Percentiles rank a stretch among this genome's conserved stretches.
Evolutionary conservation across 1,139 yeast genomes (phyloP).

Genomic region (Suhomyces chickasaworum): DNA sequence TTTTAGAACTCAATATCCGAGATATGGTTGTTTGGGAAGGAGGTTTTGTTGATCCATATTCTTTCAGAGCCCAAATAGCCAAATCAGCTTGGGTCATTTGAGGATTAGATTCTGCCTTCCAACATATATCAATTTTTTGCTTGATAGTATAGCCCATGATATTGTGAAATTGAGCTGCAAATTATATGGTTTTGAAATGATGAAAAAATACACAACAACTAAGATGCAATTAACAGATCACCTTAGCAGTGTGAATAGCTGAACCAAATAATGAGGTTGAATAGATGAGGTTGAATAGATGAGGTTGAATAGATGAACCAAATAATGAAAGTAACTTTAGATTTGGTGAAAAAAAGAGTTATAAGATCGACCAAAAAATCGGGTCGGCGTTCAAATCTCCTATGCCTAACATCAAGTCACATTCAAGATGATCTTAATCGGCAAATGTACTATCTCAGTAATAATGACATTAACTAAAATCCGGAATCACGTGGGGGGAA

Average conservation of each 20-base stretch:
- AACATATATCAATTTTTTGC: constrained; percentile 67
- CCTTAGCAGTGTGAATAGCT: no score
- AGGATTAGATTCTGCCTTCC: constrained; percentile 66
- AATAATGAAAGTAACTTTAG: background rate
- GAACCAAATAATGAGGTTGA: no score
- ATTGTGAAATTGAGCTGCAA: background rate
- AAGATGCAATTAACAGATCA: background rate
- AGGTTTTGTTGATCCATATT: constrained; percentile 52
- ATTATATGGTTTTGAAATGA: background rate
- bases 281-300: no score
- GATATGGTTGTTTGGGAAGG: constrained; percentile 73
- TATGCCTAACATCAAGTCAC: background rate
- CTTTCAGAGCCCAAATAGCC: constrained; percentile 63
- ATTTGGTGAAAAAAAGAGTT: background rate
- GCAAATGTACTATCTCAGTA: background rate
- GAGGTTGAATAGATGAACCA: no score
- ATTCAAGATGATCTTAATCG: background rate
- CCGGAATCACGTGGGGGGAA: background rate
- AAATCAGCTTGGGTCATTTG: constrained; percentile 69
- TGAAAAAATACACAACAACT: background rate
- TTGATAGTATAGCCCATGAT: constrained; percentile 60
- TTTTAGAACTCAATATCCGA: constrained; percentile 58
- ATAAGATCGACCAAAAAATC: background rate
- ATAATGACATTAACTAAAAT: background rate
- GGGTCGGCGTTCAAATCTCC: background rate